Evolutionary conservation across 2,329 filamentous ascomycete species (phyloP).

Genomic region (Daldinia sp.): DNA sequence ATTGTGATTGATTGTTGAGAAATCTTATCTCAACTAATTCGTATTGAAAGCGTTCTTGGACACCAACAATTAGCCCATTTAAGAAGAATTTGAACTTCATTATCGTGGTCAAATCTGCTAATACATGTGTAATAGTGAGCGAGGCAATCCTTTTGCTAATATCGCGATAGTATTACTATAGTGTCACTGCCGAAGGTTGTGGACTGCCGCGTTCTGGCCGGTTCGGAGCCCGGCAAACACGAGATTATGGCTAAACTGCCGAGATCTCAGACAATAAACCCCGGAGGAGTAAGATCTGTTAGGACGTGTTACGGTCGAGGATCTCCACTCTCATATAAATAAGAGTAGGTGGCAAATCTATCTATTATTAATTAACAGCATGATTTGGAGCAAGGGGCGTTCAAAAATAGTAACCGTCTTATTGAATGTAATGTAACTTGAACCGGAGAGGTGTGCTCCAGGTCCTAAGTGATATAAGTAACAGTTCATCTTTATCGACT

Average conservation of each 20-base stretch:
- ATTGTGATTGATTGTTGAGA: constrained; percentile 39
- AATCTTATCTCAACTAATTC: not conserved
- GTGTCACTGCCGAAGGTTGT: constrained; percentile 8
- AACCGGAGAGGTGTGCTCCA: not conserved
- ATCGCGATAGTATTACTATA: not conserved
- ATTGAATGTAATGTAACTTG: constrained; percentile 5
- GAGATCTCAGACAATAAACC: not conserved
- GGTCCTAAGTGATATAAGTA: not conserved
- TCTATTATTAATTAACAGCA: not conserved
- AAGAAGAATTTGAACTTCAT: no score
- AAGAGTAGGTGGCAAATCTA: not conserved
- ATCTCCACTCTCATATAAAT: not conserved
- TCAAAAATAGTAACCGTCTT: not conserved
- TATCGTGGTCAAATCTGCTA: no score
- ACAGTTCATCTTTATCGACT: constrained; percentile 7
- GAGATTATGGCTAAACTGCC: constrained; percentile 36
- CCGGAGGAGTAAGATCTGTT: constrained; percentile 9
- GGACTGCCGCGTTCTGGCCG: constrained; percentile 20
- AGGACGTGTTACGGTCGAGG: not conserved
- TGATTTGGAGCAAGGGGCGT: not conserved
- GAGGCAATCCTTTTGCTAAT: not conserved
- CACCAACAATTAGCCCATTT: not conserved
- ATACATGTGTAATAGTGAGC: not conserved
- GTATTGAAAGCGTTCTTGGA: not conserved
- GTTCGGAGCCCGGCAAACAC: constrained; percentile 21